These are phyloP conservation scores for Argentina anserina DNA, from an alignment of 306 rosid genomes.

Conservation along the genomic window DNA sequence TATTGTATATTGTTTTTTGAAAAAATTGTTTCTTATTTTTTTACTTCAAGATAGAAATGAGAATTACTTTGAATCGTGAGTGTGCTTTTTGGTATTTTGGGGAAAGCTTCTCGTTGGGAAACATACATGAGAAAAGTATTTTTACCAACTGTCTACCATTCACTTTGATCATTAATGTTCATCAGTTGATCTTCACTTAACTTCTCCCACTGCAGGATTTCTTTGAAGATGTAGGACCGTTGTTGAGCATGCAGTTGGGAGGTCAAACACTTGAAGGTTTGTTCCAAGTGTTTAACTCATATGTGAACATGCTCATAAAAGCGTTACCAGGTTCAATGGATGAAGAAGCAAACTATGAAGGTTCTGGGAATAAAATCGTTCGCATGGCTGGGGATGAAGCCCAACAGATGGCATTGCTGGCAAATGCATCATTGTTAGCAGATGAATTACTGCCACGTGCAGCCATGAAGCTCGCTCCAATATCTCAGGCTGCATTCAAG, in stretches of 20 bases:
- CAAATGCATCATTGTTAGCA: constrained; percentile 90
- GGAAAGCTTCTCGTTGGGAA: not conserved
- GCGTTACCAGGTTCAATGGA: constrained; percentile 94
- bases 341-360: constrained; percentile 84
- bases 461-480: constrained; percentile 87
- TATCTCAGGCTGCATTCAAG: constrained; percentile 49
- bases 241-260: constrained; percentile 98
- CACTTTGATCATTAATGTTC: not conserved
- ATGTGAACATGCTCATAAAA: constrained; percentile 70
- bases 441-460: constrained; percentile 97
- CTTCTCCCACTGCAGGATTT: constrained; percentile 61
- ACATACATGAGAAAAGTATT: not conserved
- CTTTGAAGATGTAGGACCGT: constrained; percentile 97
- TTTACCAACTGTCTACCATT: not conserved
- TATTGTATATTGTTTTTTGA: not conserved
- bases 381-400: constrained; percentile 88
- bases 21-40: not conserved
- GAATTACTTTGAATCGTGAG: not conserved
- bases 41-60: not conserved
- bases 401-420: constrained; percentile 97
- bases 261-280: constrained; percentile 93
- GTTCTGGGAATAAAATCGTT: constrained; percentile 76
- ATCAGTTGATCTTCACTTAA: not conserved
- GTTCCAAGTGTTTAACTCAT: constrained; percentile 84
- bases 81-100: not conserved